Percentiles rank a stretch among this genome's conserved stretches.
phyloP scores from a whole-genome alignment of 2,329 filamentous ascomycete species.

The Moelleriella libera region DNA sequence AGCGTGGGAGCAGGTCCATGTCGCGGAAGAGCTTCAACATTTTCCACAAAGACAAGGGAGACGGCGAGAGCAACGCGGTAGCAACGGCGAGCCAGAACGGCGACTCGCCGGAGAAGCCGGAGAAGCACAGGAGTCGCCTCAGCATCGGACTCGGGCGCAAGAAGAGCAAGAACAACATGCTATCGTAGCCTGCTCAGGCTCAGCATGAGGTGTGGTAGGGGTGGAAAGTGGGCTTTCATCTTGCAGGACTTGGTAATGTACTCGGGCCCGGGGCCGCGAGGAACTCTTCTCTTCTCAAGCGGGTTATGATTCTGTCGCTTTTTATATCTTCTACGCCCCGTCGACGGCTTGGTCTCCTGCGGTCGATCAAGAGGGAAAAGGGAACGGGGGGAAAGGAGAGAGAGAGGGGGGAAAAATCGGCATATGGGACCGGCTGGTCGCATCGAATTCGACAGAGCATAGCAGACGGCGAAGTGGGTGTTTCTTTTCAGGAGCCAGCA shows the following conservation, averaged over 20 bases:
- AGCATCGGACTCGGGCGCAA: constrained; percentile 55
- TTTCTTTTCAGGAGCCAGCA: neutral
- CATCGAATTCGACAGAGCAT: neutral
- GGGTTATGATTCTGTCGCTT: too few relatives aligned
- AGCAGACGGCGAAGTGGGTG: neutral
- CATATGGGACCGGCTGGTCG: neutral
- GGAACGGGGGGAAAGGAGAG: too few relatives aligned
- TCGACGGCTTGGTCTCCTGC: too few relatives aligned
- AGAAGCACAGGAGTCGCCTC: constrained; percentile 49
- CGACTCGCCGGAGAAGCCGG: constrained; percentile 24
- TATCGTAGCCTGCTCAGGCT: constrained; percentile 9
- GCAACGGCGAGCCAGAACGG: neutral
- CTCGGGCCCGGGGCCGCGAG: too few relatives aligned
- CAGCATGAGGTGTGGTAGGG: neutral
- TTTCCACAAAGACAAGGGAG: constrained; percentile 37
- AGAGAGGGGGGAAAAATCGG: neutral
- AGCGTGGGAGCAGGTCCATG: constrained; percentile 64
- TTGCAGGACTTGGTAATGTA: too few relatives aligned
- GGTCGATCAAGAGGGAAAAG: too few relatives aligned
- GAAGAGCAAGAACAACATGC: constrained; percentile 42
- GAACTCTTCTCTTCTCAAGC: too few relatives aligned
- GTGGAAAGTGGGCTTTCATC: too few relatives aligned
- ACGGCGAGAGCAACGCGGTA: neutral
- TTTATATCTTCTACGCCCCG: too few relatives aligned
- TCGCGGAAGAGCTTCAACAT: constrained; percentile 62